These are phyloP conservation scores for Xylaria multiplex DNA, from an alignment of 2,329 filamentous ascomycete genomes.

Conservation along the genomic window DNA sequence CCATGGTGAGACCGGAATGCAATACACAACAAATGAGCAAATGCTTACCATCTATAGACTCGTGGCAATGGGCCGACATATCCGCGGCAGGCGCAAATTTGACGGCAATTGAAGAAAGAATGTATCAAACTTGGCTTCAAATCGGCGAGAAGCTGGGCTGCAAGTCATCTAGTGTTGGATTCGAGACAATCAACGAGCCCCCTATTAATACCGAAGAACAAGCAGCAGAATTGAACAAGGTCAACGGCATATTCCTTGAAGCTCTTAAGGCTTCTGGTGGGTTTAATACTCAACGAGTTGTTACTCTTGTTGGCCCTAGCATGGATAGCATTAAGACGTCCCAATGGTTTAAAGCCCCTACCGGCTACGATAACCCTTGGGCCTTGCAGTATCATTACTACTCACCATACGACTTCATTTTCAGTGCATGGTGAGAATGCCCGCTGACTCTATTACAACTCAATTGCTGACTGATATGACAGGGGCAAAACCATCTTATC, in stretches of 20 bases:
- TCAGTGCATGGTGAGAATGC: slow-evolving; percentile 53
- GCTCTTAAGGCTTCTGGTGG: slow-evolving; percentile 65
- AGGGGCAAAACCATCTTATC: slow-evolving; percentile 69
- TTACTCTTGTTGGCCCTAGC: slow-evolving; percentile 63
- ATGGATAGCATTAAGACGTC: slow-evolving; percentile 64
- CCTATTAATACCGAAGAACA: slow-evolving; percentile 62
- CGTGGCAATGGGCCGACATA: slow-evolving; percentile 67
- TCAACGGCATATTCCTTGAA: slow-evolving; percentile 66
- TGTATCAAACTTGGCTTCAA: slow-evolving; percentile 66
- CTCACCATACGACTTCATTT: slow-evolving; percentile 62
- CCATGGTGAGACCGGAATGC: slow-evolving; percentile 51
- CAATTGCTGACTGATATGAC: slow-evolving; percentile 1
- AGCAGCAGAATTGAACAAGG: slow-evolving; percentile 61
- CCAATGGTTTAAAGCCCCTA: slow-evolving; percentile 62
- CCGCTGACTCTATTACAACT: background rate
- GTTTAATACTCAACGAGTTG: slow-evolving; percentile 64
- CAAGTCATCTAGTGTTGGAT: slow-evolving; percentile 63
- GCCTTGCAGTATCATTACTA: slow-evolving; percentile 72
- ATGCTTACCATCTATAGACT: slow-evolving; percentile 52
- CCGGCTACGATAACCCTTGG: slow-evolving; percentile 64
- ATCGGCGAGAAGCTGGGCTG: slow-evolving; percentile 64
- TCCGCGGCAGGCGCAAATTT: slow-evolving; percentile 57
- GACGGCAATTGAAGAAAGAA: slow-evolving; percentile 64
- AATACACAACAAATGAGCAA: background rate
- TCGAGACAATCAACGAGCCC: slow-evolving; percentile 70